Percentiles rank a stretch among this genome's conserved stretches.
phyloP scores from a whole-genome alignment of 148 eudicot genomes.

The Nepenthes gracilis region DNA sequence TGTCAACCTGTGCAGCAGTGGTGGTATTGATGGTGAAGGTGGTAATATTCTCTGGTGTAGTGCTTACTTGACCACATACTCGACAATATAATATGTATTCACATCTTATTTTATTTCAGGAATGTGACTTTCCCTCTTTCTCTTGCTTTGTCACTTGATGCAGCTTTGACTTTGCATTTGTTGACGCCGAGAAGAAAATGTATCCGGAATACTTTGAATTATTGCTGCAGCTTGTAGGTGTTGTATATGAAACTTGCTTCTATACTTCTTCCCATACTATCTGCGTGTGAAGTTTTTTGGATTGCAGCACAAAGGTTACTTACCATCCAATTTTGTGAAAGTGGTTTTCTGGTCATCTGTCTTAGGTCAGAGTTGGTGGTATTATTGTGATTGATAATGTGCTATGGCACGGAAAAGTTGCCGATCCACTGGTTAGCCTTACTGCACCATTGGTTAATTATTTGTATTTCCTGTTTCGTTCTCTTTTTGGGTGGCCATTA shows the following conservation, averaged over 20 bases:
- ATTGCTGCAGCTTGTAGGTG: slow-evolving; percentile 59
- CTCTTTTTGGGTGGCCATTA: not conserved
- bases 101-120: too few relatives aligned
- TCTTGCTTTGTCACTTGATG: slow-evolving; percentile 6
- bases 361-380: slow-evolving; percentile 82
- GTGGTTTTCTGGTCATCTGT: slow-evolving; percentile 7
- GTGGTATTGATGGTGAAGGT: too few relatives aligned
- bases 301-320: not conserved
- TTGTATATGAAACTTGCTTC: not conserved
- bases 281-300: too few relatives aligned
- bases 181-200: slow-evolving; percentile 93
- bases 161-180: slow-evolving; percentile 93
- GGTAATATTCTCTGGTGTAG: too few relatives aligned
- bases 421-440: slow-evolving; percentile 52
- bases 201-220: slow-evolving; percentile 74
- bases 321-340: not conserved
- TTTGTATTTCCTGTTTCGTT: not conserved
- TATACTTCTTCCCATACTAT: not conserved
- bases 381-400: slow-evolving; percentile 86
- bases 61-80: too few relatives aligned
- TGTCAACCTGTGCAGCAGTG: not conserved
- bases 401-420: slow-evolving; percentile 93
- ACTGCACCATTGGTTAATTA: not conserved
- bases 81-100: too few relatives aligned
- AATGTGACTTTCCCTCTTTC: not conserved